Evolutionary conservation across 495 filamentous ascomycete species (phyloP), one percentile per base, ranked within the genome.

Genomic region (Penicillium pancosmium): DNA sequence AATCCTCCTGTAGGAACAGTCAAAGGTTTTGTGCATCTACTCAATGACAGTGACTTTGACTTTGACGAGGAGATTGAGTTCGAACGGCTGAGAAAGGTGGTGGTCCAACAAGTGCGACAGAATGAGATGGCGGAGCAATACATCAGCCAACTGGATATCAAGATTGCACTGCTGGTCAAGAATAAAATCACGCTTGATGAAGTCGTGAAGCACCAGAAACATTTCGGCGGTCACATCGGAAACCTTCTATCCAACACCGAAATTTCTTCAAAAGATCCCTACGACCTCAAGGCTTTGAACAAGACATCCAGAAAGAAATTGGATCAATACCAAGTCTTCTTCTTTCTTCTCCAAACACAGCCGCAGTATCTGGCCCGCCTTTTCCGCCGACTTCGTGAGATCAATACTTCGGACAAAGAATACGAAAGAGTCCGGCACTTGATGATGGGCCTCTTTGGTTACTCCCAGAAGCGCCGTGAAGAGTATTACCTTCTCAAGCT

Each of bases 121-220:
- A 98, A 98, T 63, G 94, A 99, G 71, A 83, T 96, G 78, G 88
- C 94, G 19, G 95, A 99, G 74, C 91, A 96, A 66, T 98, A 98
- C 66, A 96, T 99, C 66, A 92, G 95, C 64, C 93, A 98, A 66
- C 82, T 99, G 43, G 95, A 98, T 67, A 96, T 97, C 80, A 99
- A 99, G 76, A 99, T 99, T 67, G 94, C 93, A 12, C 84, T 99
- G 5, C 83, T 99, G 15, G 95, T 98, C 60, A 97, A 98, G 80
- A 98, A 98, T 77, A 99, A 98, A 76, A 99, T 99, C 68, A 98
- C 95, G 0, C 82, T 98, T 1, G 94, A 99, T 69, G 94, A 99
- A 80, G 93, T 99, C 46, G 89, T 98, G 47, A 93, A 89, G 68
- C 95, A 98, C 69, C 95, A 98, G 72, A 93, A 89, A 75, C 94